Evolutionary conservation across 306 rosid genomes (phyloP), one percentile per base, ranked within the genome.

Genomic region (Rosa persica): DNA sequence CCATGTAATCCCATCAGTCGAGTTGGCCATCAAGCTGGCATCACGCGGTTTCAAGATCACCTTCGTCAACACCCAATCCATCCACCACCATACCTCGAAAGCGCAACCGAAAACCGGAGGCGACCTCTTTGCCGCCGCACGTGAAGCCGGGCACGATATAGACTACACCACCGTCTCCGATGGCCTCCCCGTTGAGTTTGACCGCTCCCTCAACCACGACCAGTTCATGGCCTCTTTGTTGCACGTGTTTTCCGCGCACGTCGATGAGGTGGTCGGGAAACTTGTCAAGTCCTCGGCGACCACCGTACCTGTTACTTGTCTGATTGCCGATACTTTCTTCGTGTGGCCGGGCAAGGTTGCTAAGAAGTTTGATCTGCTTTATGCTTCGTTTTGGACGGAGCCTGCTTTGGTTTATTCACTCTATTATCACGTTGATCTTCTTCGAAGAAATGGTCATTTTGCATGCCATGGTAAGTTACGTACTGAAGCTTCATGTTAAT

Each of bases 331-430:
- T 39, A 85, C 88, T 19, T 90, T 86, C 83, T 90, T 83, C 46
- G 88, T 87, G 1, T 90, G 95, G 95, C 83, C 90, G 1, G 82
- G 85, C 0, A 49, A 71, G 44, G 51, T 88, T 4, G 87, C 90
- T 12, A 80, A 79, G 81, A 88, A 88, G 79, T 87, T 85, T 34
- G 79, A 79, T 3, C 43, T 86, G 6, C 68, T 76, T 15, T 85
- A 47, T 48, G 86, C 80, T 27, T 87, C 92, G 20, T 85, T 79
- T 36, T 90, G 91, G 95, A 90, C 95, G 0, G 91, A 90, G 25
- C 86, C 92, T 27, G 87, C 92, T 47, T 66, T 88, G 81, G 88
- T 88, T 69, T 84, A 85, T 62, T 67, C 86, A 12, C 80, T 90
- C 4, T 90, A 88, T 80, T 82, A 81, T 60, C 90, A 87, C 75